Percentiles rank a stretch among this genome's conserved stretches.
phyloP scores from a whole-genome alignment of 225 moss, liverwort and hornwort genomes.

The Polytrichum commune region DNA sequence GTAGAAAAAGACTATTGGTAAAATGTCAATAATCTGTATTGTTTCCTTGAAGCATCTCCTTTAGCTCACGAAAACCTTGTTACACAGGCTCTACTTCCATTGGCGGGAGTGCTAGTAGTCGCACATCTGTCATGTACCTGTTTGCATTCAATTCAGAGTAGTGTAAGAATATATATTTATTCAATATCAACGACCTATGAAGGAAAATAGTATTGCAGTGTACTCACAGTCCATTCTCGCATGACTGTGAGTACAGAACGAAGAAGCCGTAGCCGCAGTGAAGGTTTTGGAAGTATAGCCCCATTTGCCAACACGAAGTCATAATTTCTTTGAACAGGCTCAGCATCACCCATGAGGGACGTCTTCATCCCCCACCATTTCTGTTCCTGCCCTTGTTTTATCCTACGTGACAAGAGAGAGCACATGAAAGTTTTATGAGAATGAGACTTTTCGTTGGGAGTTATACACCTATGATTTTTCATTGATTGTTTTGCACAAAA shows the following conservation, averaged over 20 bases:
- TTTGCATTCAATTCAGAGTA: too few species aligned
- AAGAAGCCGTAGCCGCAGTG: constrained; percentile 83
- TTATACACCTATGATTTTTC: too few species aligned
- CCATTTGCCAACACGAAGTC: constrained; percentile 90
- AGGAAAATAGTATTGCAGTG: too few species aligned
- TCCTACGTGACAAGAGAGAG: constrained; percentile 51
- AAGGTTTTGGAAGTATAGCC: constrained; percentile 78
- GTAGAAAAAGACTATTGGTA: too few species aligned
- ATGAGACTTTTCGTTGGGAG: too few species aligned
- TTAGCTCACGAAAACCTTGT: constrained; percentile 83
- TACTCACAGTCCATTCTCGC: constrained; percentile 78
- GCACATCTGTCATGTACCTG: constrained; percentile 97
- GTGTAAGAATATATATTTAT: too few species aligned
- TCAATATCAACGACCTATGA: too few species aligned
- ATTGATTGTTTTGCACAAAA: too few species aligned
- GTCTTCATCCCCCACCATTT: constrained; percentile 86
- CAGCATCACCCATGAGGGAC: constrained; percentile 85
- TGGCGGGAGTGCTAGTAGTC: constrained; percentile 69
- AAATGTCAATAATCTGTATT: too few species aligned
- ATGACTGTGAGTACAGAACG: constrained; percentile 88
- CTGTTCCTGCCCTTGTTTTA: constrained; percentile 47
- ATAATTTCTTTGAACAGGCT: constrained; percentile 93
- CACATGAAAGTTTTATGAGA: not conserved
- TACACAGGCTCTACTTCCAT: constrained; percentile 71
- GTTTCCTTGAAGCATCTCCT: constrained; percentile 71